Evolutionary conservation across 2,329 filamentous ascomycete genomes (phyloP).

Genomic region (Zarea fungicola): DNA sequence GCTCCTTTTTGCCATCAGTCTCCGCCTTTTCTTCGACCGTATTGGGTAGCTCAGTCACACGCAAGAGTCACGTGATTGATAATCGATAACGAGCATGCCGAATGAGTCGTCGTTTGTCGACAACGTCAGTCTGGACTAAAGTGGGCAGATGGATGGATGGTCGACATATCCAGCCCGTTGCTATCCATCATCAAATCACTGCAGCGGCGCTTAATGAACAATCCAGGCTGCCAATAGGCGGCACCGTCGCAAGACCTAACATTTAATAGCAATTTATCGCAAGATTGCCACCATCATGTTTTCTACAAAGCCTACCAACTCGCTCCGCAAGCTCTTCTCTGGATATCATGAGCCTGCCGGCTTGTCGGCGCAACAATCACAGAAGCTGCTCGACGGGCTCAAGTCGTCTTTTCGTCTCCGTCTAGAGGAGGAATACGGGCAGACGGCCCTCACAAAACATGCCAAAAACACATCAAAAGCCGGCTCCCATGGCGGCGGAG

Average conservation of each 20-base stretch:
- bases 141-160: neutral
- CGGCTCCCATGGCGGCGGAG: conserved; percentile 20
- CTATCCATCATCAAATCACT: neutral
- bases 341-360: conserved; percentile 48
- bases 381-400: conserved; percentile 50
- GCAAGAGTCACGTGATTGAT: neutral
- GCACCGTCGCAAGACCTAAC: neutral
- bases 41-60: no score
- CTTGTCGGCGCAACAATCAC: conserved; percentile 44
- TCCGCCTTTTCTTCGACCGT: no score
- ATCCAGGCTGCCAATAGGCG: conserved; percentile 11
- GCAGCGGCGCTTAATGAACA: neutral
- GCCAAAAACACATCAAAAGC: conserved; percentile 22
- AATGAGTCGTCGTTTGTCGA: no score
- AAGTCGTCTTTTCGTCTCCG: conserved; percentile 53
- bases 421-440: conserved; percentile 54
- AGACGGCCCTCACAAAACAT: conserved; percentile 19
- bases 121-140: neutral
- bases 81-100: neutral
- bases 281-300: conserved; percentile 25
- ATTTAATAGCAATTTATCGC: neutral
- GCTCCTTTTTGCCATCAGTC: neutral
- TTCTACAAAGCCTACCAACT: conserved; percentile 32
- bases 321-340: conserved; percentile 35
- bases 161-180: neutral